Evolutionary conservation across 73 alveolate genomes (phyloP).

Genomic region (Paramecium biaurelia): DNA sequence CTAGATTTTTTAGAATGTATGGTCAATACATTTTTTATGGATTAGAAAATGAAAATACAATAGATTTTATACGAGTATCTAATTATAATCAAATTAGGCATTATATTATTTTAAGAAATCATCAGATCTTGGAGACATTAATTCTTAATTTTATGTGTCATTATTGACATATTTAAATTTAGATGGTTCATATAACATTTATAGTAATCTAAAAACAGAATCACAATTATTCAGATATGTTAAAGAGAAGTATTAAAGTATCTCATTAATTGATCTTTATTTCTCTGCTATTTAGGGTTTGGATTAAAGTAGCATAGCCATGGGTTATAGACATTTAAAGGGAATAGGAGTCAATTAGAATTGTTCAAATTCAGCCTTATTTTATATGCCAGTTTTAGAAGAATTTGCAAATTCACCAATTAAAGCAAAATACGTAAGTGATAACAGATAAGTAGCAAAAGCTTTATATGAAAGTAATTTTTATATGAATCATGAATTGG

Average conservation of each 20-base stretch:
- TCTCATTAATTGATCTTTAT: neutral
- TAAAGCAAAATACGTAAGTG: neutral
- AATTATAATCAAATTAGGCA: neutral
- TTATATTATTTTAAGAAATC: neutral
- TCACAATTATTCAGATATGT: neutral
- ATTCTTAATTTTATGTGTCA: neutral
- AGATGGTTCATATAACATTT: slow-evolving; percentile 13
- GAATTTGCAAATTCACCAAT: neutral
- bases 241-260: neutral
- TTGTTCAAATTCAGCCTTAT: slow-evolving; percentile 24
- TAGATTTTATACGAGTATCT: slow-evolving; percentile 12
- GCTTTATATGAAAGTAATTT: neutral
- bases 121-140: neutral
- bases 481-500: neutral
- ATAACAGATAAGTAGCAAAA: neutral
- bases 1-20: neutral
- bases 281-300: neutral
- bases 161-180: neutral
- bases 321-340: neutral
- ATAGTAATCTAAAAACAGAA: neutral
- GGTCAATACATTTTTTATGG: slow-evolving; percentile 26
- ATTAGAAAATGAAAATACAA: neutral
- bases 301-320: neutral
- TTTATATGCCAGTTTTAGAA: slow-evolving; percentile 11
- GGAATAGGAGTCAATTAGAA: neutral